Evolutionary conservation across 2,329 filamentous ascomycete genomes (phyloP), one percentile per base, ranked within the genome.

Genomic region (Zalaria sp.): DNA sequence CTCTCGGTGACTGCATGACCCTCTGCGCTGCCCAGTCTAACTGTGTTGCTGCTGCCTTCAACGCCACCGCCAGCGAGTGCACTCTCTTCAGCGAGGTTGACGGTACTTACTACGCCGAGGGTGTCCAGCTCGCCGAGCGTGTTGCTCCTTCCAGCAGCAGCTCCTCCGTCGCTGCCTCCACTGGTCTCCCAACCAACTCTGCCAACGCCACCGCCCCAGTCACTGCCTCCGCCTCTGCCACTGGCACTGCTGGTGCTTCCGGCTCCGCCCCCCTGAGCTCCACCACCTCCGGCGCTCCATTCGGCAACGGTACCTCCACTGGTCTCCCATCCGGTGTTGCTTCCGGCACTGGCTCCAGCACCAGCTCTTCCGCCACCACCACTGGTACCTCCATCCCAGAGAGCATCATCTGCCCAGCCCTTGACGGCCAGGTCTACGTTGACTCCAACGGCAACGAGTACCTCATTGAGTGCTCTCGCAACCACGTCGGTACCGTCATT

Each of bases 151-250:
- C 43, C 9, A 32, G 38, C 6, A 41, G 18, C 18, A 38, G 26
- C 25, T 35, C 38, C 18, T 31, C 27, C 41, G 29, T 27, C 37
- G 27, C 38, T 3, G 11, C 40, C 5, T 38, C 43, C 10, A 35
- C 40, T 28, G 26, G 37, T 4, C 6, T 43, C 9, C 18, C 42
- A 5, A 38, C 40, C 7, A 8, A 25, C 9, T n/a, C 28, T 4
- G 40, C 43, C 5, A 32, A 37, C 25, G n/a, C 39, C 7, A 25
- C 26, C 27, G 28, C 42, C n/a, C 29, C 9, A 38, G 28, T 41
- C 35, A 39, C 42, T 9, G 45, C 43, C 32, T 54, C 44, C 36
- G 46, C 42, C 54, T 55, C 49, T 55, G 53, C 49, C 51, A 53
- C 46, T 44, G 27, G 39, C 18, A 25, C 25, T 25, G 42, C 42